Conservation (phyloP, 208 protist genomes). For the Wallacemonas rigidus region DNA sequence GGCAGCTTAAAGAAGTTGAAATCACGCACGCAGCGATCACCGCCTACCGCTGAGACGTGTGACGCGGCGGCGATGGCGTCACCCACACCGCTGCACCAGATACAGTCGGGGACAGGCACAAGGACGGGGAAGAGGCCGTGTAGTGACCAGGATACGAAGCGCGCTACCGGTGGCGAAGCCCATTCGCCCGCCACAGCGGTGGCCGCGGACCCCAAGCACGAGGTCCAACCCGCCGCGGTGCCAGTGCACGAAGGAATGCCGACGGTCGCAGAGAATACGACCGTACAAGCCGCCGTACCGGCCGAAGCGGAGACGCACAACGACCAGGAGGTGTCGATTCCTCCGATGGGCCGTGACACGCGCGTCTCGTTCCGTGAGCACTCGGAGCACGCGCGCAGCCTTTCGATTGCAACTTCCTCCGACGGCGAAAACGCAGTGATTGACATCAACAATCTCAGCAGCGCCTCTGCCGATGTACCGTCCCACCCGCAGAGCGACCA, state of each 20-base stretch:
- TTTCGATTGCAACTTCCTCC: constrained; percentile 6
- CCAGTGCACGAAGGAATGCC: too few species aligned
- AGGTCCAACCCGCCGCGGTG: too few species aligned
- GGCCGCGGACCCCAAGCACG: too few species aligned
- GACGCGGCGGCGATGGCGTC: not conserved
- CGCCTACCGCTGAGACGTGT: not conserved
- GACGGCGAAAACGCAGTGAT: constrained; percentile 9
- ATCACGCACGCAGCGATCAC: not conserved
- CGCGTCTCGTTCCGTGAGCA: constrained; percentile 2
- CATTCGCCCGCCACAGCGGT: too few species aligned
- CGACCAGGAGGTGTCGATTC: too few species aligned
- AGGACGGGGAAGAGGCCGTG: too few species aligned
- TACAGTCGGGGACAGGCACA: not conserved
- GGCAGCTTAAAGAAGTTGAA: constrained; percentile 7
- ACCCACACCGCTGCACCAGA: not conserved
- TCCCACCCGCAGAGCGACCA: not conserved
- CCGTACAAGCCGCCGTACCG: too few species aligned
- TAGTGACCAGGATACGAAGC: too few species aligned
- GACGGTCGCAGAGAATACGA: too few species aligned
- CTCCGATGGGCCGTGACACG: not conserved
- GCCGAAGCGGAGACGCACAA: too few species aligned
- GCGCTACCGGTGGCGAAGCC: too few species aligned
- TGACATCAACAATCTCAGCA: constrained; percentile 19
- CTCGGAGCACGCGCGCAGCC: not conserved
- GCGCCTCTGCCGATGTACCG: not conserved